Base-by-base conservation (phyloP, 116 monocot genomes). In the Papilionanthe hybrid region DNA sequence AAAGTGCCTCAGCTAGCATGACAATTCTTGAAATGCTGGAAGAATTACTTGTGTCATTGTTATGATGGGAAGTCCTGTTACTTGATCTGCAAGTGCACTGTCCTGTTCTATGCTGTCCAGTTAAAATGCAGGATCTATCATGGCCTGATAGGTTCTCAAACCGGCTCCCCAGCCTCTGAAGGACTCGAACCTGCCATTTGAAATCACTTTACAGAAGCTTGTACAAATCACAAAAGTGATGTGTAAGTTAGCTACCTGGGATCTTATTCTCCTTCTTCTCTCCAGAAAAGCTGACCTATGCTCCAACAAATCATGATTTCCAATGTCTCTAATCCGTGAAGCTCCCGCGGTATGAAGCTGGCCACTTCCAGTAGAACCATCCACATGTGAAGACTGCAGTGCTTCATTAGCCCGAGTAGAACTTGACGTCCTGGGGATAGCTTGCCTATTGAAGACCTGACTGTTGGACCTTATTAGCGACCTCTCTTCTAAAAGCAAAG, bases 11-110 rank as follows among this genome's bases (percentile, higher is more conserved):
- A 22, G 98, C 98, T 75, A 99, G 80, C 95, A 99, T 90, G 67
- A 99, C 95, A 81, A 99, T 99, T 79, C 98, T 89, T 58, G 95
- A 99, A 66, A 99, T 95, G 82, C 95, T 93, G 32, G 91, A 87
- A 5, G 92, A 85, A 6, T 90, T 87, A 47, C 85, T 83, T 32
- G 85, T 85, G 11, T 90, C 93, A 77, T 92, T 90, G 63, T 80
- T 89, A 43, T 85, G 49, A 87, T 85, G 89, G 18, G 79, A 42
- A 65, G 80, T 25, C 47, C 86, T 81, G 42, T 48, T 87, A 72
- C 55, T 87, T 23, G 79, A 84, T 72, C 94, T 86, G 83, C 96
- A 96, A 27, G 81, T 80, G 81, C 96, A 96, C 20, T 57, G 81
- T 47, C 91, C 96, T 49, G 85, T 85, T 30, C 89, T 82, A 60